A percentile compares a stretch with the other conserved stretches of the same genome.
Evolutionary conservation across 306 rosid species (phyloP).

Genomic region (Trichosanthes truncata): DNA sequence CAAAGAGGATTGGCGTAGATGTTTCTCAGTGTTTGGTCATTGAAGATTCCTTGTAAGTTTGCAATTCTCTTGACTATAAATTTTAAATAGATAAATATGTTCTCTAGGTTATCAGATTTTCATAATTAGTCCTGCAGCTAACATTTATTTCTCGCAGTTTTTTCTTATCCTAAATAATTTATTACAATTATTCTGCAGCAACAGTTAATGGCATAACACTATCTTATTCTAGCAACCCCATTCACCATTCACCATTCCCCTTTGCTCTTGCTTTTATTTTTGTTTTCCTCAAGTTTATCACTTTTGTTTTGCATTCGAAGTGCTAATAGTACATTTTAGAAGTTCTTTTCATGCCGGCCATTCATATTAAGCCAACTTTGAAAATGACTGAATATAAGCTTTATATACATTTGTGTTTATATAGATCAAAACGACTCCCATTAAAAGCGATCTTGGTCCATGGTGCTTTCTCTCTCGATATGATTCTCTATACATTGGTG

Average conservation of each 20-base stretch:
- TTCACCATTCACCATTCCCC: neutral
- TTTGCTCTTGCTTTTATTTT: neutral
- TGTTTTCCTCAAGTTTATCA: neutral
- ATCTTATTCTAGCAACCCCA: neutral
- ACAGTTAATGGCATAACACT: neutral
- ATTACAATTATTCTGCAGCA: neutral
- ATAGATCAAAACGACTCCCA: no score
- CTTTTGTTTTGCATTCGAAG: neutral
- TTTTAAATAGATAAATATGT: neutral
- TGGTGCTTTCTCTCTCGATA: no score
- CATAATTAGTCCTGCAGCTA: neutral
- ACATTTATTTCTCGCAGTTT: neutral
- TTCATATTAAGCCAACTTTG: neutral
- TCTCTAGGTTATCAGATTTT: neutral
- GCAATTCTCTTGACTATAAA: neutral
- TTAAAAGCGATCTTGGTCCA: no score
- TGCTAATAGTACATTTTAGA: neutral
- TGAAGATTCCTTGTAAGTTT: conserved; percentile 64
- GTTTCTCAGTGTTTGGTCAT: conserved; percentile 47
- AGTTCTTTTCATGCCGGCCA: neutral
- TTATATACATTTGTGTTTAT: no score
- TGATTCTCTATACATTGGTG: no score
- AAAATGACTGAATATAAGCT: neutral
- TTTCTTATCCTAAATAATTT: neutral
- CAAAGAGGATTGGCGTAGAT: conserved; percentile 56